Conservation (phyloP, 305 asterid species). For the Fraxinus platypoda region DNA sequence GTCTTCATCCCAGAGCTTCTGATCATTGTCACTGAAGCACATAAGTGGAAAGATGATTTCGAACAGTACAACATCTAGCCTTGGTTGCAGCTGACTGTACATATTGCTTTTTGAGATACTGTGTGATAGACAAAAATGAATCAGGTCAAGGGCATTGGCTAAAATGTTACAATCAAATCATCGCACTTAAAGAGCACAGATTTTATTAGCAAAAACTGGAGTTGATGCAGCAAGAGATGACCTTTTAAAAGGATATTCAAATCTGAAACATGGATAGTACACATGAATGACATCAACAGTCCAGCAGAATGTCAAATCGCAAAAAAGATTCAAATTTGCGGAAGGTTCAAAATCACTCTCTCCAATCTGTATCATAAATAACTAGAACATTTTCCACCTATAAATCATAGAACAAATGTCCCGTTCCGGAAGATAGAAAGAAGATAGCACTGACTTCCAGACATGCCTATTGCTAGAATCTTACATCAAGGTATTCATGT, state of each 20-base stretch:
- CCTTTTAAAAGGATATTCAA: background rate
- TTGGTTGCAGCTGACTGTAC: constrained; percentile 86
- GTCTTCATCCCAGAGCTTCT: constrained; percentile 97
- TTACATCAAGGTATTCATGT: background rate
- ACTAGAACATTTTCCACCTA: background rate
- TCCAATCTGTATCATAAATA: background rate
- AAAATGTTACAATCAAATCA: constrained; percentile 16
- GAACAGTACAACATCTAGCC: constrained; percentile 76
- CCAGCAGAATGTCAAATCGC: background rate
- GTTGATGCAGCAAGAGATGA: background rate
- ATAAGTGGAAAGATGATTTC: constrained; percentile 94
- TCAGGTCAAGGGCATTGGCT: constrained; percentile 4
- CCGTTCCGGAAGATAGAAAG: background rate
- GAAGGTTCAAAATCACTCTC: background rate
- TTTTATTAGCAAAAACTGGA: background rate
- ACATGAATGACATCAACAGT: background rate
- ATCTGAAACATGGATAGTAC: background rate
- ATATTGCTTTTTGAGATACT: constrained; percentile 82
- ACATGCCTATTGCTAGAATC: background rate
- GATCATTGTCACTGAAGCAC: constrained; percentile 97
- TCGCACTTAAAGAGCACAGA: background rate
- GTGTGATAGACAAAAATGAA: constrained; percentile 33
- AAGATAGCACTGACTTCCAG: background rate
- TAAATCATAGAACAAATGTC: background rate
- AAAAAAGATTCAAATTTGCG: background rate